Evolutionary conservation across 371 early-diverging fungal species (phyloP).

Genomic region (Chytridiales sp.): DNA sequence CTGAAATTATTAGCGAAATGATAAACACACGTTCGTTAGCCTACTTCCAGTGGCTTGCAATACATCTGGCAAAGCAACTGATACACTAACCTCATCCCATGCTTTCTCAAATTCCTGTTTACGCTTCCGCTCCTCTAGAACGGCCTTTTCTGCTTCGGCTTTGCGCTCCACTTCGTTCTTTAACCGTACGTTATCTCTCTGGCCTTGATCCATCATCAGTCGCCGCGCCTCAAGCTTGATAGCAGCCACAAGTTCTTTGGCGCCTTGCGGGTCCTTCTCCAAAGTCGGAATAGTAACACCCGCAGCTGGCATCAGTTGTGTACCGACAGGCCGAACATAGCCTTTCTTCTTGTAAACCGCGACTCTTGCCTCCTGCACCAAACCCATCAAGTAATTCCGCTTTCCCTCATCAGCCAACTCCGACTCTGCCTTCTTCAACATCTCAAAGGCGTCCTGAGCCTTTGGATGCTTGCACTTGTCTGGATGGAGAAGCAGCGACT

Average conservation of each 20-base stretch:
- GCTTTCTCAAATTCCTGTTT: slow-evolving; percentile 43
- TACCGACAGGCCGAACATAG: neutral
- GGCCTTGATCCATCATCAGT: slow-evolving; percentile 60
- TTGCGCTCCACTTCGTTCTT: slow-evolving; percentile 49
- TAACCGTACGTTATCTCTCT: slow-evolving; percentile 52
- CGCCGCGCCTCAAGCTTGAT: slow-evolving; percentile 34
- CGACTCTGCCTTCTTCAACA: slow-evolving; percentile 81
- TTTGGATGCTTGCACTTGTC: slow-evolving; percentile 75
- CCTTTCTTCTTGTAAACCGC: slow-evolving; percentile 15
- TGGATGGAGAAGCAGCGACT: slow-evolving; percentile 87
- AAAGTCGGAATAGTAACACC: slow-evolving; percentile 3
- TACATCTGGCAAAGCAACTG: neutral
- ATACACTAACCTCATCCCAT: slow-evolving; percentile 38
- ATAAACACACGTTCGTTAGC: neutral
- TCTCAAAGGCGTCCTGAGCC: slow-evolving; percentile 80
- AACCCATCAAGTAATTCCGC: slow-evolving; percentile 53
- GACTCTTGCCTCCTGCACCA: neutral
- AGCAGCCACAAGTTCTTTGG: slow-evolving; percentile 30
- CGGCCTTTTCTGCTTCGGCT: slow-evolving; percentile 31
- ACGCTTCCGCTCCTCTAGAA: slow-evolving; percentile 34
- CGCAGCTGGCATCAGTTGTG: neutral
- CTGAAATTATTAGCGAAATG: slow-evolving; percentile 2
- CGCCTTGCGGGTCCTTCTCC: slow-evolving; percentile 56
- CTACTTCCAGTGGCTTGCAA: neutral
- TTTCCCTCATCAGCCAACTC: slow-evolving; percentile 69